These are phyloP conservation scores for Cardiospermum halicacabum DNA, from an alignment of 345 rosid species.

Conservation along the genomic window DNA sequence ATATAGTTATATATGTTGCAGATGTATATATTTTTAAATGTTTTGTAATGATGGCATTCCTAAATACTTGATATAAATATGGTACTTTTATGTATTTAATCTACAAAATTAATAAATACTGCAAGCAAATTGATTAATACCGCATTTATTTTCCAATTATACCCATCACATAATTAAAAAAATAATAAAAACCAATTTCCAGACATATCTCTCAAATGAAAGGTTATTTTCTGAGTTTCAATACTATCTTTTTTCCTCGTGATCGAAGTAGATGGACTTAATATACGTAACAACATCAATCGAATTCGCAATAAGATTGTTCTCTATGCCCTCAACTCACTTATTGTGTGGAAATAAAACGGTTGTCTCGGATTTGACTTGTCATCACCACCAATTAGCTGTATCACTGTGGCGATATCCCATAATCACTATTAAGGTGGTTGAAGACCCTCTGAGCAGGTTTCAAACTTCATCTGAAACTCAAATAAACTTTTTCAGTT, in stretches of 20 bases:
- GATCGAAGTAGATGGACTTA: slow-evolving; percentile 48
- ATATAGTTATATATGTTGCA: too few species aligned
- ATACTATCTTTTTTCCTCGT: slow-evolving; percentile 70
- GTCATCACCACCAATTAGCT: slow-evolving; percentile 76
- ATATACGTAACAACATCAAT: slow-evolving; percentile 68
- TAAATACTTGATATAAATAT: too few species aligned
- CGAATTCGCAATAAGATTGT: slow-evolving; percentile 48
- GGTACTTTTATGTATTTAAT: too few species aligned
- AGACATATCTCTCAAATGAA: slow-evolving; percentile 81
- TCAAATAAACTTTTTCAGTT: slow-evolving; percentile 66
- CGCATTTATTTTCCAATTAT: too few species aligned
- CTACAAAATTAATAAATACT: too few species aligned
- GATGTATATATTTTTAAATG: too few species aligned
- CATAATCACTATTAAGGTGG: slow-evolving; percentile 80
- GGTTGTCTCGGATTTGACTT: slow-evolving; percentile 58
- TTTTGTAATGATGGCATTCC: too few species aligned
- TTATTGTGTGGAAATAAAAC: slow-evolving; percentile 63
- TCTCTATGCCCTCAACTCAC: slow-evolving; percentile 75
- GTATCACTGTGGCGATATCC: slow-evolving; percentile 55
- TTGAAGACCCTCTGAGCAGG: slow-evolving; percentile 86
- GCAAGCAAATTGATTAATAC: too few species aligned
- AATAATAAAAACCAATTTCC: too few species aligned
- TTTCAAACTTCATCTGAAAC: slow-evolving; percentile 67
- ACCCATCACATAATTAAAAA: too few species aligned
- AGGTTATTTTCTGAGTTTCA: slow-evolving; percentile 72